Conservation (phyloP, 345 rosid genomes). For the Firmiana major region DNA sequence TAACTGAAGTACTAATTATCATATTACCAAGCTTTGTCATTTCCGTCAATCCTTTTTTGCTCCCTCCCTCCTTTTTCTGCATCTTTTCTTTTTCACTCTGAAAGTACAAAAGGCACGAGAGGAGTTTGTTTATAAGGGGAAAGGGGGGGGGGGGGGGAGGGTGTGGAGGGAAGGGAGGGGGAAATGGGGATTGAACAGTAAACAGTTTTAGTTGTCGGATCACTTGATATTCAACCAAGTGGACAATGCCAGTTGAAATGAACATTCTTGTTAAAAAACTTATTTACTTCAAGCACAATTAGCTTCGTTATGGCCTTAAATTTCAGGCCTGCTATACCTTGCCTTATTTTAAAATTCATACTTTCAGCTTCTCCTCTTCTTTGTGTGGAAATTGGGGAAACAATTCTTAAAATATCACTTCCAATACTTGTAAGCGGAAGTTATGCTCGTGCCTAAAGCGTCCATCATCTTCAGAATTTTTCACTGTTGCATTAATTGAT, state of each 20-base stretch:
- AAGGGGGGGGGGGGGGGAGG: background rate
- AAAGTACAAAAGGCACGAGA: background rate
- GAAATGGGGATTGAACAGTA: background rate
- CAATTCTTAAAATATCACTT: background rate
- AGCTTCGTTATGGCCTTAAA: conserved; percentile 3
- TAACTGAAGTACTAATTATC: background rate
- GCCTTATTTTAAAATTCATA: background rate
- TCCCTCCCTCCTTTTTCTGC: background rate
- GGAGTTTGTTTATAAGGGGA: too few species aligned
- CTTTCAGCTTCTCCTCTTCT: background rate
- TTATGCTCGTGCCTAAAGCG: background rate
- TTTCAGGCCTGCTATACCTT: background rate
- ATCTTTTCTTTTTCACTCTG: background rate
- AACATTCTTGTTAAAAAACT: background rate
- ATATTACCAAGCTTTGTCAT: background rate
- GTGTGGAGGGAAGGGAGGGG: background rate
- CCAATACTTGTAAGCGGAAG: background rate
- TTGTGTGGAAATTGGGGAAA: background rate
- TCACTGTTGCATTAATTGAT: conserved; percentile 18
- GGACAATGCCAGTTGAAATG: background rate
- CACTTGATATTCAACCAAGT: background rate
- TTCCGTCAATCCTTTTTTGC: background rate
- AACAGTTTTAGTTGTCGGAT: background rate
- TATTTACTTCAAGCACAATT: background rate
- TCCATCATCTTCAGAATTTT: background rate